Percentiles rank a stretch among this genome's conserved stretches.
Conservation (phyloP, 148 eudicot species). For the Cornus controversa region DNA sequence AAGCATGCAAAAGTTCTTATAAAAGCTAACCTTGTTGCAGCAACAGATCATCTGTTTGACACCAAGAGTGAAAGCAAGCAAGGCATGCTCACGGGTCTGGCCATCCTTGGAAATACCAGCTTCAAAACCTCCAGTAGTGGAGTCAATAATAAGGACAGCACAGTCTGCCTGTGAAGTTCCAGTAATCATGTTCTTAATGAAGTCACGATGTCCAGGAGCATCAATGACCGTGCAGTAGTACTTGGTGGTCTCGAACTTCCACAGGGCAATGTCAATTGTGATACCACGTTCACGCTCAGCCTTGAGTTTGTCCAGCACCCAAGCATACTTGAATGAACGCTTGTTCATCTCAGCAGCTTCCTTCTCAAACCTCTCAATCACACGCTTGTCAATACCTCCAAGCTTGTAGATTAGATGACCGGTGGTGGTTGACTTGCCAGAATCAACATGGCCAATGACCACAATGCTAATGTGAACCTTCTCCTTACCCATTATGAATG, state of each 20-base stretch:
- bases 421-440: conserved; percentile 55
- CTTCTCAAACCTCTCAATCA: conserved; percentile 56
- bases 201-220: conserved; percentile 53
- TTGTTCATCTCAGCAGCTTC: conserved; percentile 69
- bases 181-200: conserved; percentile 57
- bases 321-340: conserved; percentile 58
- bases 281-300: conserved; percentile 55
- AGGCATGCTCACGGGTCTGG: conserved; percentile 66
- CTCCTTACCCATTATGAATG: conserved; percentile 43
- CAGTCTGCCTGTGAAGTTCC: conserved; percentile 61
- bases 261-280: conserved; percentile 50
- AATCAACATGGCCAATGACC: conserved; percentile 61
- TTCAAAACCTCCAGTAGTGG: conserved; percentile 63
- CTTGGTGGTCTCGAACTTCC: conserved; percentile 56
- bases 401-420: conserved; percentile 63
- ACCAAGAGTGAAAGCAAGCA: conserved; percentile 65
- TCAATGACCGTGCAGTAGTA: conserved; percentile 54
- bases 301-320: conserved; percentile 61
- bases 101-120: conserved; percentile 66
- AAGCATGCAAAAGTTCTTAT: no score
- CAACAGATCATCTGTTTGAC: conserved; percentile 59
- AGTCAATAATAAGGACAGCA: conserved; percentile 56
- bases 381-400: conserved; percentile 64
- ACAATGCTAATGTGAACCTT: conserved; percentile 48
- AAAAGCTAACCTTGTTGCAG: conserved; percentile 41